Conservation (phyloP, 345 rosid species). For the Gossypium longicalyx region DNA sequence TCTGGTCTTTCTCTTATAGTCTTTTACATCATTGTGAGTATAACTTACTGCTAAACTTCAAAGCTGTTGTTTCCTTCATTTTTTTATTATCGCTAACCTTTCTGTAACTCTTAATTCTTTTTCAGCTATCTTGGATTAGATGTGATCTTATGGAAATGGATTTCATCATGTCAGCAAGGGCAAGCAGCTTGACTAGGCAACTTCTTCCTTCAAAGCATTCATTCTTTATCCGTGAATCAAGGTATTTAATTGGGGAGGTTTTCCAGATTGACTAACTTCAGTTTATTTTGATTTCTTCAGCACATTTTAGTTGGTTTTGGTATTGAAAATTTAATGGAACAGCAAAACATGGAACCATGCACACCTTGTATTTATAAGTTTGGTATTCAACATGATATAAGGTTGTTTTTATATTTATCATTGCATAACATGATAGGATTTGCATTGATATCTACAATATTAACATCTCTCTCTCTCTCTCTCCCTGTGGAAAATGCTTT, state of each 20-base stretch:
- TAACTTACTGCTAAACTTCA: neutral
- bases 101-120: neutral
- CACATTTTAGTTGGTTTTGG: neutral
- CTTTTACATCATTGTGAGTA: constrained; percentile 49
- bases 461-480: neutral
- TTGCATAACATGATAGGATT: neutral
- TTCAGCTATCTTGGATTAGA: constrained; percentile 46
- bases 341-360: neutral
- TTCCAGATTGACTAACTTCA: neutral
- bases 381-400: neutral
- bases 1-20: constrained; percentile 36
- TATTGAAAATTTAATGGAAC: neutral
- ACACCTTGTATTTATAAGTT: neutral
- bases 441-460: neutral
- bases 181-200: constrained; percentile 29
- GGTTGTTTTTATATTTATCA: neutral
- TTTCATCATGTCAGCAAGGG: constrained; percentile 31
- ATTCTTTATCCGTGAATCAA: constrained; percentile 36
- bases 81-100: neutral
- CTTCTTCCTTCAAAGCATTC: constrained; percentile 44
- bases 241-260: constrained; percentile 22
- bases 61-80: neutral
- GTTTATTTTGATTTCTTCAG: neutral
- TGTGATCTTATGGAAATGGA: constrained; percentile 47
- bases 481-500: neutral